A percentile compares a stretch with the other conserved stretches of the same genome.
These are phyloP conservation scores for Cystobasidium slooffiae DNA, from an alignment of 1,284 basidiomycete genomes.

Conservation along the genomic window DNA sequence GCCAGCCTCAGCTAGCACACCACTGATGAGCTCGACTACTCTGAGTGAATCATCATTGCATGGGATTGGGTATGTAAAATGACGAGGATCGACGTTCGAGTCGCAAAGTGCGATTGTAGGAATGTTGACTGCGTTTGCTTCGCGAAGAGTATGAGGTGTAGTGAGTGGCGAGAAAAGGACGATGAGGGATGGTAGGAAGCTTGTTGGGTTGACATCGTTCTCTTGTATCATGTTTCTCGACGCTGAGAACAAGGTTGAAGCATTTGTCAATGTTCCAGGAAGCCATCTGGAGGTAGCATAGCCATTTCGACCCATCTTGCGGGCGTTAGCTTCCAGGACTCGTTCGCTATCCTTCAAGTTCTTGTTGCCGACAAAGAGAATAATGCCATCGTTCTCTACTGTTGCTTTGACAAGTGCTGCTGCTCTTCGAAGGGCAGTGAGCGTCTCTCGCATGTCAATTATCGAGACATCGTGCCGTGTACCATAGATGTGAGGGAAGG, in stretches of 20 bases:
- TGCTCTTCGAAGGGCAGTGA: slow-evolving; percentile 87
- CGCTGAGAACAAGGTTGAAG: slow-evolving; percentile 62
- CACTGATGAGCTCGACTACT: slow-evolving; percentile 86
- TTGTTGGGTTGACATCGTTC: slow-evolving; percentile 33
- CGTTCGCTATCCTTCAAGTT: slow-evolving; percentile 49
- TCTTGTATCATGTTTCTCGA: slow-evolving; percentile 46
- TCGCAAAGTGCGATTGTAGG: slow-evolving; percentile 74
- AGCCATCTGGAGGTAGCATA: slow-evolving; percentile 89
- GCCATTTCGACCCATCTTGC: slow-evolving; percentile 72
- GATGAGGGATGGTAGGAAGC: slow-evolving; percentile 52
- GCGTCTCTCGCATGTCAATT: slow-evolving; percentile 93
- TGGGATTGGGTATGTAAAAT: slow-evolving; percentile 97
- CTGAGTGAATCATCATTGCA: slow-evolving; percentile 94
- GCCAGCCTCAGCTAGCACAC: slow-evolving; percentile 89
- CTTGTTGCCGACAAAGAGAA: slow-evolving; percentile 76
- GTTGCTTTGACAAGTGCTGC: slow-evolving; percentile 83
- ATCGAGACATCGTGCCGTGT: slow-evolving; percentile 85
- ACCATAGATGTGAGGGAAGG: slow-evolving; percentile 92
- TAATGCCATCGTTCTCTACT: slow-evolving; percentile 77
- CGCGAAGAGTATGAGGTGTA: slow-evolving; percentile 56
- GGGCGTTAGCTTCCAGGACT: slow-evolving; percentile 77
- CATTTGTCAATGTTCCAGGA: slow-evolving; percentile 91
- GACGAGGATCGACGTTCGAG: slow-evolving; percentile 91
- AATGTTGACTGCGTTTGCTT: slow-evolving; percentile 58
- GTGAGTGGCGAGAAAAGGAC: slow-evolving; percentile 52